Evolutionary conservation across 2,329 filamentous ascomycete species (phyloP), one percentile per base, ranked within the genome.

Genomic region (Botrytis sinoallii): DNA sequence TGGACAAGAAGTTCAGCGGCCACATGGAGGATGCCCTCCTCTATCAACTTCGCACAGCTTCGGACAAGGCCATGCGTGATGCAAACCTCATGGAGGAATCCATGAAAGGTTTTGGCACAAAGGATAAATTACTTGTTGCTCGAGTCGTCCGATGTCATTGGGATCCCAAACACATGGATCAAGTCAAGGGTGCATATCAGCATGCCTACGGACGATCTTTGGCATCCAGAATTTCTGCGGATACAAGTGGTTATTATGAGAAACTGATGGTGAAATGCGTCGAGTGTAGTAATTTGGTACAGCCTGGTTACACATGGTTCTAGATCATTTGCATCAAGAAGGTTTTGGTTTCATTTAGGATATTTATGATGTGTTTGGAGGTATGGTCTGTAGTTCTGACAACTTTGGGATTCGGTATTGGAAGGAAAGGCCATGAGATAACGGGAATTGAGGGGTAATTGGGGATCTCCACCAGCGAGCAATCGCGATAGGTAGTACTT

Each of bases 1-100:
- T 55, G 57, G 52, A 74, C 14, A 75, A 91, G 84, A 90, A 96
- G 79, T 98, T 98, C 83, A 93, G 91, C 0, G 95, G 95, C 0
- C 95, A 98, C 81, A 98, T 98, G 94, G 87, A 95, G 81, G 89
- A 93, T 25, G 94, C 94, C 0, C 87, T 98, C 0, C 84, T 96
- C 40, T 90, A 90, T 81, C 94, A 97, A 82, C 85, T 98, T n/a
- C 88, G 88, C 18, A 86, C 91, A 20, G 95, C 93, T 4, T 85
- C 88, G 9, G 94, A 98, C 83, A 93, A 92, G 77, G 93, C 93
- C 74, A 92, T 93, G 86, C 91, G 94, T 77, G 95, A 97, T 78
- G 96, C 95, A 0, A 84, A 88, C 35, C 85, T 93, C 7, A 86
- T 98, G n/a, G 94, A 98, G 81, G 92, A 93, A 22, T 87, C 92